Percentiles rank a stretch among this genome's conserved stretches.
These are phyloP conservation scores for Cladosporium sp. DNA, from an alignment of 2,329 filamentous ascomycete genomes.

Conservation along the genomic window DNA sequence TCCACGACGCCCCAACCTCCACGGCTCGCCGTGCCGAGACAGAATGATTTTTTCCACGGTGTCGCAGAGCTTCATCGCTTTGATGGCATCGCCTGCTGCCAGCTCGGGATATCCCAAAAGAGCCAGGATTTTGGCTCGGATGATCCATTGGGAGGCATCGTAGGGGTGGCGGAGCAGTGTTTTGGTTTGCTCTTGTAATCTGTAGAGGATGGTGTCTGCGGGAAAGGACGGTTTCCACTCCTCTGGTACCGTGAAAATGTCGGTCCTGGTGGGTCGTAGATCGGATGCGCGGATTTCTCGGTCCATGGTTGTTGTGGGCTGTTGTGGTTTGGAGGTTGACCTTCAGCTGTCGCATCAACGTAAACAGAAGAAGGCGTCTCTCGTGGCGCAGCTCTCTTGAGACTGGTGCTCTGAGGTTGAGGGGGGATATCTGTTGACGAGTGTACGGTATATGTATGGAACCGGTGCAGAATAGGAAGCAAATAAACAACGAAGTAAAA, in stretches of 20 bases:
- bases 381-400: too few species aligned
- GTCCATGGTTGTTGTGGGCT: not conserved
- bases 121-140: constrained; percentile 18
- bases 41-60: constrained; percentile 12
- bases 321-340: not conserved
- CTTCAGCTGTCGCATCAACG: too few species aligned
- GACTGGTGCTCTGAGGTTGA: too few species aligned
- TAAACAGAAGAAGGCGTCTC: too few species aligned
- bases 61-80: constrained; percentile 21
- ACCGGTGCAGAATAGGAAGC: too few species aligned
- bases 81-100: constrained; percentile 26
- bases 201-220: not conserved
- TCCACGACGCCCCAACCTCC: constrained; percentile 19
- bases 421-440: too few species aligned
- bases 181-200: constrained; percentile 14
- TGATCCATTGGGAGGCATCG: constrained; percentile 24
- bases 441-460: too few species aligned
- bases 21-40: not conserved
- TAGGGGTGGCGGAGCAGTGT: constrained; percentile 21
- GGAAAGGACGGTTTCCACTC: too few species aligned
- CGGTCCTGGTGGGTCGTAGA: not conserved
- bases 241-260: too few species aligned
- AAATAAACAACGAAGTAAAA: too few species aligned
- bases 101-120: constrained; percentile 26
- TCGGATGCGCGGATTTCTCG: not conserved